These are phyloP conservation scores for Lepiota venenata DNA, from an alignment of 768 basidiomycete species.

Conservation along the genomic window DNA sequence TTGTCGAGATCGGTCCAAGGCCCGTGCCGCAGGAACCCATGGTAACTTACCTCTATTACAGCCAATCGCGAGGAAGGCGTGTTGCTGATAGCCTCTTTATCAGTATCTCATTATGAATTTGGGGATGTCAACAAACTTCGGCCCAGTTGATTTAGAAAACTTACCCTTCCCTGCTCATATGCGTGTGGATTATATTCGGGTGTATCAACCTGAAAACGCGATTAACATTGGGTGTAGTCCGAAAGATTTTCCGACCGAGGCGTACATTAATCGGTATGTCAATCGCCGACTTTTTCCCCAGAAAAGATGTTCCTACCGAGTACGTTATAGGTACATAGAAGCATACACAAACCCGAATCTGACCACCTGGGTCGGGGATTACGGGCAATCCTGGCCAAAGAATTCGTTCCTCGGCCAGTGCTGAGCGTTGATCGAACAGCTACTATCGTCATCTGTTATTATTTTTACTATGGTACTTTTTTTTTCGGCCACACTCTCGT, in stretches of 20 bases:
- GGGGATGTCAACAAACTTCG: slow-evolving; percentile 82
- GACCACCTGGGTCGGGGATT: slow-evolving; percentile 50
- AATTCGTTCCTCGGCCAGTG: slow-evolving; percentile 45
- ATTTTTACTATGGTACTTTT: not conserved
- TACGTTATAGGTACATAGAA: slow-evolving; percentile 42
- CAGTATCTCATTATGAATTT: slow-evolving; percentile 83
- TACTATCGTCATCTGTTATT: not conserved
- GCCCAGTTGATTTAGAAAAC: slow-evolving; percentile 60
- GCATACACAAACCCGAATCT: slow-evolving; percentile 71
- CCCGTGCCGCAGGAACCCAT: slow-evolving; percentile 83
- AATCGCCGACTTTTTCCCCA: not conserved
- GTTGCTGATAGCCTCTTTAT: not conserved
- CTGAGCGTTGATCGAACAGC: slow-evolving; percentile 11
- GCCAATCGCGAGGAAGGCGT: not conserved
- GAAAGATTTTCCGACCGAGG: slow-evolving; percentile 58
- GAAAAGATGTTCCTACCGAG: not conserved
- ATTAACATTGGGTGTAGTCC: slow-evolving; percentile 76
- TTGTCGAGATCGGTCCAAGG: slow-evolving; percentile 58
- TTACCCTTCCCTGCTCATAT: slow-evolving; percentile 64
- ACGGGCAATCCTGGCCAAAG: slow-evolving; percentile 56
- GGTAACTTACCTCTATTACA: slow-evolving; percentile 38
- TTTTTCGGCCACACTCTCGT: not conserved
- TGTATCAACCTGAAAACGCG: slow-evolving; percentile 64
- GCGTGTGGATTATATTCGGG: slow-evolving; percentile 52
- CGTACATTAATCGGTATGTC: slow-evolving; percentile 62